Conservation (phyloP, 495 filamentous ascomycete species). For the Lasiosphaeriaceae sp. region DNA sequence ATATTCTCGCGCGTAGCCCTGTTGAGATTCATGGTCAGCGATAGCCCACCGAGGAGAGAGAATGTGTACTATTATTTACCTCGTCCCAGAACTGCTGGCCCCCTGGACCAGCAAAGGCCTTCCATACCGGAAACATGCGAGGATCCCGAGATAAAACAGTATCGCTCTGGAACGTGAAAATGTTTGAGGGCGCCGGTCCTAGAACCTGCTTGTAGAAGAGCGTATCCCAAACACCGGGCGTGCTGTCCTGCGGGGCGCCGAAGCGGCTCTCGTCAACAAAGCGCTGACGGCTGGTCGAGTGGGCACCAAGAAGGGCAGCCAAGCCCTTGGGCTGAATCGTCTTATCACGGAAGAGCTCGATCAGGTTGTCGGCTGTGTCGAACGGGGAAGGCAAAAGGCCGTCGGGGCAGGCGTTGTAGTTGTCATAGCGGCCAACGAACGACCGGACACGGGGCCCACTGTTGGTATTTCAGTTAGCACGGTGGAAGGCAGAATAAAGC, state of each 20-base stretch:
- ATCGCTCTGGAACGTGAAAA: slow-evolving; percentile 46
- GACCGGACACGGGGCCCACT: slow-evolving; percentile 32
- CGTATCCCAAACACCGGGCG: slow-evolving; percentile 34
- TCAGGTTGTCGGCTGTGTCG: slow-evolving; percentile 22
- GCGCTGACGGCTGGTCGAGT: slow-evolving; percentile 42
- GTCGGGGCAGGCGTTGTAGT: slow-evolving; percentile 16
- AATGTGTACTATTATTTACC: slow-evolving; percentile 22
- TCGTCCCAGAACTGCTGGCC: slow-evolving; percentile 31
- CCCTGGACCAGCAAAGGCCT: slow-evolving; percentile 23
- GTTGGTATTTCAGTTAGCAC: not conserved
- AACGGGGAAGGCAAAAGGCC: slow-evolving; percentile 25
- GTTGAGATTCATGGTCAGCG: not conserved
- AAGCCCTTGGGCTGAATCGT: slow-evolving; percentile 44
- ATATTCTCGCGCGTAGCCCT: slow-evolving; percentile 36
- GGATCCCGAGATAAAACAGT: slow-evolving; percentile 35
- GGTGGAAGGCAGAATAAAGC: no score
- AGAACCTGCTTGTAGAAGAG: slow-evolving; percentile 45
- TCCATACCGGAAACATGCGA: slow-evolving; percentile 25
- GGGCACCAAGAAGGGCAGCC: slow-evolving; percentile 48
- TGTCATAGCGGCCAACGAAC: slow-evolving; percentile 32
- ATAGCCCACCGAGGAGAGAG: not conserved
- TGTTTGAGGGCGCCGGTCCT: slow-evolving; percentile 29
- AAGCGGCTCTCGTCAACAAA: slow-evolving; percentile 35
- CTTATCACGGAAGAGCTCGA: slow-evolving; percentile 44
- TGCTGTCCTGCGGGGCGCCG: slow-evolving; percentile 34